Percentiles rank a stretch among this genome's conserved stretches.
Conservation (phyloP, 441 rosid genomes). For the Eruca vesicaria region DNA sequence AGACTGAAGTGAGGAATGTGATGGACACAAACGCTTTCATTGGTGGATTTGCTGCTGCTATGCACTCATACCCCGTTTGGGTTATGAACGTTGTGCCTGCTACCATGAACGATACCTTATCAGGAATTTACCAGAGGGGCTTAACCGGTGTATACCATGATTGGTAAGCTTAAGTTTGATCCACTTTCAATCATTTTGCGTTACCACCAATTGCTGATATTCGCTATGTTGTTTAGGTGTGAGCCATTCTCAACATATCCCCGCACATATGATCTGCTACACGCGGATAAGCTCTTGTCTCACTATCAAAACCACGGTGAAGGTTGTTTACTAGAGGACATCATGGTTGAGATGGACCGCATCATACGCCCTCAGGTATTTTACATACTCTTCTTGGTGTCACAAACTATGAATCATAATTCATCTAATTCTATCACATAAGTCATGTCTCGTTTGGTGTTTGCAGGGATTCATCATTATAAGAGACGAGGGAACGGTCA, state of each 20-base stretch:
- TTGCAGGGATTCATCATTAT: constrained; percentile 77
- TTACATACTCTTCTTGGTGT: background rate
- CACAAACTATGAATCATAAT: background rate
- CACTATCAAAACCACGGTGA: constrained; percentile 50
- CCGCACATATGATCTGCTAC: constrained; percentile 85
- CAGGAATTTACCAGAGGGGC: constrained; percentile 83
- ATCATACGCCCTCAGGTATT: constrained; percentile 81
- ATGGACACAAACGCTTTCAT: constrained; percentile 89
- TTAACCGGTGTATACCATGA: constrained; percentile 82
- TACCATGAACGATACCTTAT: constrained; percentile 62
- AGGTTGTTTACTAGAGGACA: constrained; percentile 75
- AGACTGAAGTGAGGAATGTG: constrained; percentile 65
- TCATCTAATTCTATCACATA: background rate
- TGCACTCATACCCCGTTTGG: constrained; percentile 79
- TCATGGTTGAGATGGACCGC: constrained; percentile 96
- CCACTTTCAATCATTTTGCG: background rate
- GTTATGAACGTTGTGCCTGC: constrained; percentile 86
- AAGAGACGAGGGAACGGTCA: constrained; percentile 63
- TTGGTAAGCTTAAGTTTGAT: constrained; percentile 55
- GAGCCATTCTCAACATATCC: constrained; percentile 97
- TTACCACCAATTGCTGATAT: background rate
- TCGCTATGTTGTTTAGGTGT: constrained; percentile 49
- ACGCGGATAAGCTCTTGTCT: constrained; percentile 63
- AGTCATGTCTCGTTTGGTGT: background rate
- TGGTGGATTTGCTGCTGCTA: constrained; percentile 86